These are phyloP conservation scores for Neurospora tetrasperma DNA, from an alignment of 495 filamentous ascomycete species.

Conservation along the genomic window DNA sequence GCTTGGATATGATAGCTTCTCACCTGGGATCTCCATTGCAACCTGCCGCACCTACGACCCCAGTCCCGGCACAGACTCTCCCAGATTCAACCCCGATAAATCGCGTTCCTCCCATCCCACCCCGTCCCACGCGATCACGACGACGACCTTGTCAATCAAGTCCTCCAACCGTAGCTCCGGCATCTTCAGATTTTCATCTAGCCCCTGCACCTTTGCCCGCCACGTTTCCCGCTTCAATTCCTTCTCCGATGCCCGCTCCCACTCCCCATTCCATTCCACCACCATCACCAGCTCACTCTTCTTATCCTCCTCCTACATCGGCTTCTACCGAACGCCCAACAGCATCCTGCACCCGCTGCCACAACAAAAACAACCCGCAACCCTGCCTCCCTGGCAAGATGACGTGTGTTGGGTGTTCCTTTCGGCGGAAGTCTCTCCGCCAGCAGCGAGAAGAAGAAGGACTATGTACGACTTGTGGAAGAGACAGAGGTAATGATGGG, in stretches of 20 bases:
- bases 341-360: neutral
- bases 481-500: neutral
- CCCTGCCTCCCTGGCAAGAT: neutral
- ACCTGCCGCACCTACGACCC: neutral
- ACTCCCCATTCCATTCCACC: neutral
- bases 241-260: neutral
- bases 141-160: neutral
- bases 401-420: neutral
- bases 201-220: neutral
- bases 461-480: neutral
- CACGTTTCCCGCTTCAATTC: neutral
- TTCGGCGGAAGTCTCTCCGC: neutral
- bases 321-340: neutral
- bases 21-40: neutral
- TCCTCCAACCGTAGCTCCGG: neutral
- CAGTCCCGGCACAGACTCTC: neutral
- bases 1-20: neutral
- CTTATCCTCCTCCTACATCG: neutral
- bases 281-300: neutral
- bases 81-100: accelerated
- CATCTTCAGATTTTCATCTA: neutral
- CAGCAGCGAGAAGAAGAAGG: neutral
- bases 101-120: neutral
- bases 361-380: neutral
- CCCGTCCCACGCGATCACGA: neutral